Conservation (phyloP, 495 filamentous ascomycete species). For the Xylaria telfairii region DNA sequence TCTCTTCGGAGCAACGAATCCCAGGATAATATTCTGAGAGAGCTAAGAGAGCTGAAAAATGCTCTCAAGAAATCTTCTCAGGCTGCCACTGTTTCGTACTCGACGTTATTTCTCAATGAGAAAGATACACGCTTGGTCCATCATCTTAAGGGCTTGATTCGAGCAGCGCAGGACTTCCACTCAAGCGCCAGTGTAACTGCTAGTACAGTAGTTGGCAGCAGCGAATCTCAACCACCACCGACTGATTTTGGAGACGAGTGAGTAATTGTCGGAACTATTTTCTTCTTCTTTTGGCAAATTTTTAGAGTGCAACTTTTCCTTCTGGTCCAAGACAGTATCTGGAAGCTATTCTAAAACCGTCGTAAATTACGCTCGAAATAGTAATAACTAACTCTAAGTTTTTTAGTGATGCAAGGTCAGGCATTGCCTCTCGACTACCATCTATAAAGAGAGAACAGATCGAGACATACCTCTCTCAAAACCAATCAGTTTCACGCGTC, state of each 20-base stretch:
- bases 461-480: slow-evolving; percentile 23
- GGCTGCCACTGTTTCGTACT: slow-evolving; percentile 25
- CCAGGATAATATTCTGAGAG: slow-evolving; percentile 24
- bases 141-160: slow-evolving; percentile 20
- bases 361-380: too few relatives aligned
- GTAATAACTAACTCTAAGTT: too few relatives aligned
- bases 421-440: slow-evolving; percentile 9
- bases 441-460: slow-evolving; percentile 27
- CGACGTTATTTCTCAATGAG: slow-evolving; percentile 25
- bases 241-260: slow-evolving; percentile 24
- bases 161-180: slow-evolving; percentile 26
- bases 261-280: too few relatives aligned
- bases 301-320: too few relatives aligned
- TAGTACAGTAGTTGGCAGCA: slow-evolving; percentile 22
- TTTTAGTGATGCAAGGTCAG: slow-evolving; percentile 22
- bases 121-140: slow-evolving; percentile 20
- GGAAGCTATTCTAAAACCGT: too few relatives aligned
- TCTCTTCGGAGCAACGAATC: slow-evolving; percentile 28
- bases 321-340: too few relatives aligned
- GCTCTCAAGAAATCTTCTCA: slow-evolving; percentile 26
- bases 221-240: slow-evolving; percentile 19
- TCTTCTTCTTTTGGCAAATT: too few relatives aligned
- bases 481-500: slow-evolving; percentile 4
- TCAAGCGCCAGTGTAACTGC: slow-evolving; percentile 25
- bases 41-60: slow-evolving; percentile 25